A percentile compares a stretch with the other conserved stretches of the same genome.
phyloP scores from a whole-genome alignment of 768 basidiomycete genomes.

The Russula emetica region DNA sequence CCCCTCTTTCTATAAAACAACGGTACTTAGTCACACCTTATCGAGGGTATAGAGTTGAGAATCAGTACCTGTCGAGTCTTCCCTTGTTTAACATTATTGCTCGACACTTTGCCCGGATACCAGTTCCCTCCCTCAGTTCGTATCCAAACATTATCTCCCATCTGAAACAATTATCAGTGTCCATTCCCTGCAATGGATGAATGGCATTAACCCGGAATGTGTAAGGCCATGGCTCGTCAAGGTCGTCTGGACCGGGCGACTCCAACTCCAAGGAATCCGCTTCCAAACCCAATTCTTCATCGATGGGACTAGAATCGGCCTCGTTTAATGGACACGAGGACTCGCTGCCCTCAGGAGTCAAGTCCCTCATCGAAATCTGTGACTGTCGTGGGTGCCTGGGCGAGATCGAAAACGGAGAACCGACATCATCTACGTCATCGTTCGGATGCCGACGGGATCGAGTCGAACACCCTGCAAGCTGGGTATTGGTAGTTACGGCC shows the following conservation, averaged over 20 bases:
- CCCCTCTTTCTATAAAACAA: conserved; percentile 18
- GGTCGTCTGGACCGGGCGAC: conserved; percentile 18
- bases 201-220: conserved; percentile 14
- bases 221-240: conserved; percentile 28
- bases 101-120: conserved; percentile 23
- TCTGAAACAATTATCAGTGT: conserved; percentile 13
- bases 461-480: neutral
- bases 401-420: neutral
- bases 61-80: conserved; percentile 23
- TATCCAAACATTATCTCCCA: conserved; percentile 25
- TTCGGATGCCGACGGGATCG: neutral
- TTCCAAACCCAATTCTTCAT: conserved; percentile 15
- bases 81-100: conserved; percentile 20
- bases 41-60: neutral
- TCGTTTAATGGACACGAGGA: neutral
- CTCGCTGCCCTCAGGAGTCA: neutral
- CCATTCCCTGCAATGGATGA: neutral
- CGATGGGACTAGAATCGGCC: neutral
- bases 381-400: neutral
- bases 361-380: neutral
- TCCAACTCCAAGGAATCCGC: conserved; percentile 16
- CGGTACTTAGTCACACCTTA: neutral
- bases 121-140: conserved; percentile 25
- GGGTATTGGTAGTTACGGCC: neutral
- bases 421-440: conserved; percentile 5